Evolutionary conservation across 805 yeast species (phyloP).

Genomic region (Ogataea methanolica): DNA sequence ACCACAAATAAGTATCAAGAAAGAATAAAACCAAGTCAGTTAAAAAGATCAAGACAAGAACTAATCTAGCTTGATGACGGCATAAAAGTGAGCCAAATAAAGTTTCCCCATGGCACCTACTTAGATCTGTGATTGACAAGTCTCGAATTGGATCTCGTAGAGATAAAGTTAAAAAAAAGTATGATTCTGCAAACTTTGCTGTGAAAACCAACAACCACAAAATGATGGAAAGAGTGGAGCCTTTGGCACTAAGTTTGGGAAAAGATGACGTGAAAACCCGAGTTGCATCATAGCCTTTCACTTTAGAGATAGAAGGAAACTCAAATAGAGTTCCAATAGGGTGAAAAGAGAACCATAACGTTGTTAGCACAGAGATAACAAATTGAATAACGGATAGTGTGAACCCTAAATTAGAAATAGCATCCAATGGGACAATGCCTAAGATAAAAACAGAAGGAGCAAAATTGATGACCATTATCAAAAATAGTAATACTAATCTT

Average conservation of each 20-base stretch:
- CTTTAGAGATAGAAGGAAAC: slow-evolving; percentile 15
- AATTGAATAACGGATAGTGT: slow-evolving; percentile 39
- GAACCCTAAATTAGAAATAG: slow-evolving; percentile 32
- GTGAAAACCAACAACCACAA: slow-evolving; percentile 45
- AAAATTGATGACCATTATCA: slow-evolving; percentile 31
- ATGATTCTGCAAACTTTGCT: slow-evolving; percentile 50
- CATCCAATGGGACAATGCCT: slow-evolving; percentile 33
- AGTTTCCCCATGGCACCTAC: slow-evolving; percentile 41
- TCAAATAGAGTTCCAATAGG: slow-evolving; percentile 33
- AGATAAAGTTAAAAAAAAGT: slow-evolving; percentile 49
- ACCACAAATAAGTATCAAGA: slow-evolving; percentile 55
- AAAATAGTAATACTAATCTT: slow-evolving; percentile 31
- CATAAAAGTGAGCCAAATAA: slow-evolving; percentile 39
- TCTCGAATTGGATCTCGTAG: slow-evolving; percentile 48
- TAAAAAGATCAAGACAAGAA: slow-evolving; percentile 35
- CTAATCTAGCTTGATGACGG: slow-evolving; percentile 36
- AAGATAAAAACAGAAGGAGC: slow-evolving; percentile 40
- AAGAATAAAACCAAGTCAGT: slow-evolving; percentile 48
- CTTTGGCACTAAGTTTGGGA: slow-evolving; percentile 35
- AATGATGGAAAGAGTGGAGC: slow-evolving; percentile 36
- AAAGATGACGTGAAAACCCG: slow-evolving; percentile 41
- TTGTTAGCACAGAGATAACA: slow-evolving; percentile 36
- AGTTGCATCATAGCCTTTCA: slow-evolving; percentile 29
- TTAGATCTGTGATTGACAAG: slow-evolving; percentile 38
- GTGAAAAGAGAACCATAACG: slow-evolving; percentile 38